Evolutionary conservation across 768 basidiomycete species (phyloP), one percentile per base, ranked within the genome.

Genomic region (Boletus huronensis): DNA sequence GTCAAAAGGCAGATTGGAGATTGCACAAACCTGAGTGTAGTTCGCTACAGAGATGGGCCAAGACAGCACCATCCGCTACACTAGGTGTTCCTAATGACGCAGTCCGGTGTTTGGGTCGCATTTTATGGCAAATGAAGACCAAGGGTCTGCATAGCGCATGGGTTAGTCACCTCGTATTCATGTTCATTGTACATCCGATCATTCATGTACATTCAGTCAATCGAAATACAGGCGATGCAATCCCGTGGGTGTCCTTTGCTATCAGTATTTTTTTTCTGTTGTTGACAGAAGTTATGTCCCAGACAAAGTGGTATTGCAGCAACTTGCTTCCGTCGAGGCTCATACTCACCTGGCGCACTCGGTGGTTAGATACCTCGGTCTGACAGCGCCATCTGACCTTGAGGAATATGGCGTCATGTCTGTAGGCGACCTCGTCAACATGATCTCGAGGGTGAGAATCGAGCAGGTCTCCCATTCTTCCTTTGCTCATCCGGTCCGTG

Each of bases 21-120:
- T 34, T 79, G 3, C 95, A 97, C 69, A 90, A 86, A 68, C 68
- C 70, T 1, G 95, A 98, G 77, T 98, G 96, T 64, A 53, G 57
- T 6, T 85, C 90, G 0, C 72, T 95, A 9, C 77, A 77, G 51
- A 72, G 70, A 50, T 87, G 85, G 87, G 74, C 74, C 1, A 67
- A 75, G 28, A 62, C 74, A 16, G 81, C 82, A 6, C 78, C 81
- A 2, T 80, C 79, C 3, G 54, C 69, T 13, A 75, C 78, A 10
- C 57, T 77, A 5, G 56, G 77, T 5, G 63, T 87, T 17, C 91
- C 93, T 0, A 84, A 79, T 31, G 93, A 96, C 54, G 89, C 88
- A 1, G 77, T 96, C 10, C 74, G 95, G 48, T 88, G 85, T 58
- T 72, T 98, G 14, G 92, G 82, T 0, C 80, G 93, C 39, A 76